Evolutionary conservation across 2,329 filamentous ascomycete genomes (phyloP).

Genomic region (Arachnopeziza araneosa): DNA sequence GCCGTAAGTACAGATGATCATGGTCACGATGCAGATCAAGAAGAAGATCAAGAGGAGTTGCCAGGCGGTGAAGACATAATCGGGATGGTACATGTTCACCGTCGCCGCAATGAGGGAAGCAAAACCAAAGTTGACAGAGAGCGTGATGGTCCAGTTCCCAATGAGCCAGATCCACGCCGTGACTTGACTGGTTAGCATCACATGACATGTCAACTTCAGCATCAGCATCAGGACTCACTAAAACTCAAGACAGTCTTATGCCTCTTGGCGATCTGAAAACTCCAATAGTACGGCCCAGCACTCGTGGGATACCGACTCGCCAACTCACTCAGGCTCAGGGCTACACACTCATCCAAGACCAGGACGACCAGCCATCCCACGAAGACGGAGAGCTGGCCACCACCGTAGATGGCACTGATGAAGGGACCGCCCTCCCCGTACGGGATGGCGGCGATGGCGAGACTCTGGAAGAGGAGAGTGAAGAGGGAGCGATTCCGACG

Average conservation of each 20-base stretch:
- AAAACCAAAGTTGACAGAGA: conserved; percentile 75
- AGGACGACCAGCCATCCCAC: conserved; percentile 51
- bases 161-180: conserved; percentile 63
- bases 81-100: conserved; percentile 48
- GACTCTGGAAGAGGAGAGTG: conserved; percentile 54
- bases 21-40: conserved; percentile 58
- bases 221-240: conserved; percentile 25
- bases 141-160: conserved; percentile 75
- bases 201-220: neutral
- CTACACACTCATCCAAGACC: conserved; percentile 58
- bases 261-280: conserved; percentile 62
- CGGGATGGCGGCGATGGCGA: conserved; percentile 56
- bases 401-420: conserved; percentile 29
- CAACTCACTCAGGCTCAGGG: conserved; percentile 66
- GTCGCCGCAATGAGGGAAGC: conserved; percentile 48
- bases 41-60: conserved; percentile 69
- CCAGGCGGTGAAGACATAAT: conserved; percentile 50
- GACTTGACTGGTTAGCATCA: neutral
- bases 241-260: conserved; percentile 62
- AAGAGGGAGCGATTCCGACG: conserved; percentile 53
- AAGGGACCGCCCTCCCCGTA: conserved; percentile 39
- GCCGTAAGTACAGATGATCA: conserved; percentile 59
- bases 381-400: conserved; percentile 49
- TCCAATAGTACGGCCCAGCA: conserved; percentile 68
- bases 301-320: conserved; percentile 72